These are phyloP conservation scores for Globisporangium paroecandrum DNA, from an alignment of 352 stramenopile genomes.

Conservation along the genomic window DNA sequence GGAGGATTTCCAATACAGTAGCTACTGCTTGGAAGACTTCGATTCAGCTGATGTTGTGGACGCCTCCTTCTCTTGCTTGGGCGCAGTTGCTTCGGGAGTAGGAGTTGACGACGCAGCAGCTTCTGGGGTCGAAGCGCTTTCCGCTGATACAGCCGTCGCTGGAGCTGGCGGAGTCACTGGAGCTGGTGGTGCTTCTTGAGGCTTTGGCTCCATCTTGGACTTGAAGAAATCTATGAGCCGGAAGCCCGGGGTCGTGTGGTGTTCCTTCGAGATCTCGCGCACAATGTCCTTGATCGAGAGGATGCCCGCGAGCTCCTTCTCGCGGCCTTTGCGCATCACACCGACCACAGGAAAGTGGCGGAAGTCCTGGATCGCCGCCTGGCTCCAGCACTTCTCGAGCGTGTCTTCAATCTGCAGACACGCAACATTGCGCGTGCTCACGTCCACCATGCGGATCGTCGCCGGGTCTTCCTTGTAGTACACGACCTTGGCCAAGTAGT, in stretches of 20 bases:
- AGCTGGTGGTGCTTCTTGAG: conserved; percentile 14
- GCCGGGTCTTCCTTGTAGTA: conserved; percentile 65
- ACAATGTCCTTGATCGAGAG: conserved; percentile 87
- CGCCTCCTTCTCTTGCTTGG: background rate
- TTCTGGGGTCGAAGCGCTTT: too few species aligned
- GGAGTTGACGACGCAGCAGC: background rate
- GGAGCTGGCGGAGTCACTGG: conserved; percentile 1
- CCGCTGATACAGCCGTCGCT: background rate
- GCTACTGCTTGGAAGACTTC: background rate
- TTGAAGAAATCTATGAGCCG: conserved; percentile 87
- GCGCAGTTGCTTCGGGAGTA: background rate
- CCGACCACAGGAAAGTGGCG: conserved; percentile 83
- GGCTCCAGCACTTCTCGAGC: conserved; percentile 75
- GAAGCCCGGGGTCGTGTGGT: conserved; percentile 68
- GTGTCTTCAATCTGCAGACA: conserved; percentile 76
- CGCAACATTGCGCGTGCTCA: conserved; percentile 50
- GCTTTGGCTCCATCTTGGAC: conserved; percentile 64
- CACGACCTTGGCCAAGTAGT: conserved; percentile 81
- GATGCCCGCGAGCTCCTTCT: conserved; percentile 80
- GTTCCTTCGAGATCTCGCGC: conserved; percentile 77
- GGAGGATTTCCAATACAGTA: background rate
- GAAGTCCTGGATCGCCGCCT: conserved; percentile 62
- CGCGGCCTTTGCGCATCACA: conserved; percentile 64
- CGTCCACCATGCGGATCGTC: conserved; percentile 50
- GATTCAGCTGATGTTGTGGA: background rate